Evolutionary conservation across 78 protist species (phyloP).

Genomic region (Dictyostelium purpureum): DNA sequence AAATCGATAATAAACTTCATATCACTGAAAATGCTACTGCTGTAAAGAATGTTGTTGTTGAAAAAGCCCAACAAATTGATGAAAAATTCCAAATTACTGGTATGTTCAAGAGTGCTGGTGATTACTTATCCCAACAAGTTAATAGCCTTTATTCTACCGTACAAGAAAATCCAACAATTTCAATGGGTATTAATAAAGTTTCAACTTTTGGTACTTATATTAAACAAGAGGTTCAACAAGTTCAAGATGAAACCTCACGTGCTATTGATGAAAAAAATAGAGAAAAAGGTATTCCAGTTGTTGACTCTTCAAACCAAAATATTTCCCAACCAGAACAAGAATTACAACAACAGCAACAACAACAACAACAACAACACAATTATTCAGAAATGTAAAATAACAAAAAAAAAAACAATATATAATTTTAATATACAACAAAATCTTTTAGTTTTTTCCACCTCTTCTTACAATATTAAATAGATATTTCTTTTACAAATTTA

Average conservation of each 20-base stretch:
- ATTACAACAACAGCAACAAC: conserved; percentile 23
- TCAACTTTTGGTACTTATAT: conserved; percentile 22
- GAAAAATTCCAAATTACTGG: conserved; percentile 81
- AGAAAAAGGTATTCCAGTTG: conserved; percentile 38
- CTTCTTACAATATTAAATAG: too few species aligned
- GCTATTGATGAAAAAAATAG: conserved; percentile 72
- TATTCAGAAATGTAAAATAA: background rate
- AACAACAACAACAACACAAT: conserved; percentile 16
- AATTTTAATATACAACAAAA: too few species aligned
- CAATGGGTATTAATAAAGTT: conserved; percentile 13
- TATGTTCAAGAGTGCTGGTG: conserved; percentile 64
- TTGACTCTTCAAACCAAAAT: background rate
- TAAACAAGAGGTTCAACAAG: conserved; percentile 38
- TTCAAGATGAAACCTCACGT: conserved; percentile 29
- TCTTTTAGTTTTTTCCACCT: too few species aligned
- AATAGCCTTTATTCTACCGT: background rate
- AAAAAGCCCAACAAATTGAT: conserved; percentile 68
- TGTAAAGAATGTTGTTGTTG: conserved; percentile 41
- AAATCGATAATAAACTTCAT: conserved; percentile 71
- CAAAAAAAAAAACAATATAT: background rate
- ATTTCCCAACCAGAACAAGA: background rate
- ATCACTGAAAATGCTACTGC: conserved; percentile 78
- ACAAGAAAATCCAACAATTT: conserved; percentile 36
- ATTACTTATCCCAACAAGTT: conserved; percentile 30
- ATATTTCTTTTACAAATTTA: too few species aligned